Base-by-base conservation (phyloP, 495 filamentous ascomycete species). In the Evernia prunastri region DNA sequence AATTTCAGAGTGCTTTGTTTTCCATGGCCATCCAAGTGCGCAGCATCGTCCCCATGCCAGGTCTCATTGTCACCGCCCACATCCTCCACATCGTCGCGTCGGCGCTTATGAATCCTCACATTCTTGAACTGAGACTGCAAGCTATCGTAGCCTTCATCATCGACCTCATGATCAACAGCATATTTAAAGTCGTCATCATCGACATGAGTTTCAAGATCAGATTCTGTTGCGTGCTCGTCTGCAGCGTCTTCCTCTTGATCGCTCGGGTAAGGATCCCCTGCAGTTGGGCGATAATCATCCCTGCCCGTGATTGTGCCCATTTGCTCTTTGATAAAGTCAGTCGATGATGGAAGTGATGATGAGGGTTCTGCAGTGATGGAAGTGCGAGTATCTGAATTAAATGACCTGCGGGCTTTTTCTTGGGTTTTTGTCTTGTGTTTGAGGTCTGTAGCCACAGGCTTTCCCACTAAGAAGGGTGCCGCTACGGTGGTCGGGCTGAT, bases 81-180 rank as follows among this genome's bases (percentile, higher is more conserved):
- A 53, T 36, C 35, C 23, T 53, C 63, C 31, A 27, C 23, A 17
- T 59, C 53, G 27, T 25, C 57, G 12, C 40, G 40, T 18, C 17
- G n/a, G 37, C 56, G 35, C 56, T 65, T 65, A 29, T n/a, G 45
- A 33, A 65, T 23, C 23, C 35, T 36, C n/a, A 65, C 36, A 10
- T 12, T 18, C 12, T 56, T 23, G 25, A 66, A 36, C 18, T 49
- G 64, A 25, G 37, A 20, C 12, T 45, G 47, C 13, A 66, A 2
- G 6, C 5, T n/a, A 8, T 45, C 18, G 37, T 62, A 42, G 59
- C 15, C 40, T 33, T 60, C 58, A 15, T 65, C 36, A 7, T 47
- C 59, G 47, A 58, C 59, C 25, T 62, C 64, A 18, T 59, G 59
- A n/a, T 58, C 37, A 15, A 49, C 43, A 23, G 40, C 10, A 40